A percentile compares a stretch with the other conserved stretches of the same genome.
phyloP scores from a whole-genome alignment of 1,284 basidiomycete genomes.

The Rhodotorula mucilaginosa region DNA sequence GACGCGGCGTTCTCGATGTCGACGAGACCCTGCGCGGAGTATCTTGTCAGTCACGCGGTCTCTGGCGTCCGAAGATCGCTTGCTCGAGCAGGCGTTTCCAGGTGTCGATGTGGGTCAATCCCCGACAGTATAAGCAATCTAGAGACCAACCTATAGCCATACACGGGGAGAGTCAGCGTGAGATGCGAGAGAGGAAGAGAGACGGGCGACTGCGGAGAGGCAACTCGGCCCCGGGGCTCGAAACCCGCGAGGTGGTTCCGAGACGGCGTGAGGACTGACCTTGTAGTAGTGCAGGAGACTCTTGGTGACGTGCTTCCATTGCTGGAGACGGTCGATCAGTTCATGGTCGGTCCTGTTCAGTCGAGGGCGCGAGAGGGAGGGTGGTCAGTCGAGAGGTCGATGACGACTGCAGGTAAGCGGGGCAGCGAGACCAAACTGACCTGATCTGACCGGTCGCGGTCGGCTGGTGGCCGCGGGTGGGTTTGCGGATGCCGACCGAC shows the following conservation, averaged over 20 bases:
- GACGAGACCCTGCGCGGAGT: slow-evolving; percentile 30
- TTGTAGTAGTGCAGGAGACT: slow-evolving; percentile 38
- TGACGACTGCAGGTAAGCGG: no score
- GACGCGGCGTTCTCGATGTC: slow-evolving; percentile 30
- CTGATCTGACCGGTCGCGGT: slow-evolving; percentile 22
- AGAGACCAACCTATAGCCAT: background rate
- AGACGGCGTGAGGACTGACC: slow-evolving; percentile 1
- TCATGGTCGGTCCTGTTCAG: slow-evolving; percentile 29
- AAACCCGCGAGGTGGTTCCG: background rate
- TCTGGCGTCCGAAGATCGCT: background rate
- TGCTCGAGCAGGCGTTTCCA: background rate
- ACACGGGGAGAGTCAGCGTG: background rate
- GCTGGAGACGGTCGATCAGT: slow-evolving; percentile 39
- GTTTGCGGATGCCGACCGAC: slow-evolving; percentile 30
- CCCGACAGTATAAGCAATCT: background rate
- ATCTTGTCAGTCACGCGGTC: no score
- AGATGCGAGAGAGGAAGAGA: background rate
- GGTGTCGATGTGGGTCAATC: no score
- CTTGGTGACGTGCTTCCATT: slow-evolving; percentile 42
- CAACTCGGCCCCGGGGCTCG: background rate
- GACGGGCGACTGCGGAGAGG: background rate
- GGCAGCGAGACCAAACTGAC: slow-evolving; percentile 3
- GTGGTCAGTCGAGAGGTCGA: background rate
- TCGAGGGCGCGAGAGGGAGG: no score
- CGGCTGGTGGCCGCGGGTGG: slow-evolving; percentile 38